Evolutionary conservation across 1,139 yeast species (phyloP), one percentile per base, ranked within the genome.

Genomic region (Schizosaccharomyces versatilis): DNA sequence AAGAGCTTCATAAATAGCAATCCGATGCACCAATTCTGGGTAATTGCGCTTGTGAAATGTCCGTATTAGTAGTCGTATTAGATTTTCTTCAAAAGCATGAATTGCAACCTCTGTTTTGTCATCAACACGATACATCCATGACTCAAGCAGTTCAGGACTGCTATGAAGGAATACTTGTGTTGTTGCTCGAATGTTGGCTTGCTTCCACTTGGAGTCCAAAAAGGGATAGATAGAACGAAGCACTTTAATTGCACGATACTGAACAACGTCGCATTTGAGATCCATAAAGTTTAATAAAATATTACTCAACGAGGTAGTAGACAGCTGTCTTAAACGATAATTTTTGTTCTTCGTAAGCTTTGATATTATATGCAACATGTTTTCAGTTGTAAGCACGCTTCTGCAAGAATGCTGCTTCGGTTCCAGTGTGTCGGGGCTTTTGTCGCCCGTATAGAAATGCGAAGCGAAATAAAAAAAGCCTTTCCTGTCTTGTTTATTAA

Each of bases 181-280:
- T 7, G 93, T 84, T 56, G 90, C 70, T 61, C 86, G 95, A 97
- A 93, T 90, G 65, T 90, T 93, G 60, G 79, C 76, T 12, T 86
- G 77, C 62, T 86, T 81, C 99, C 99, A 90, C 66, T 88, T 86
- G 58, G 94, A 78, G 17, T 96, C 96, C 61, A 84, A 88, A 66
- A 81, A 85, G 0, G 97, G 96, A 0, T 88, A 80, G 54, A 86
- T 73, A 59, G 84, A 81, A 65, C 84, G 86, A 58, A 88, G 71
- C 1, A 80, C 74, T 62, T 79, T 81, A 60, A 88, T 70, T 2
- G 84, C 79, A 1, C 94, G 86, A 51, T 70, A 71, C 67, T 83
- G 80, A 38, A 86, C 67, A n/a, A 74, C 73, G 14, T 70, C 65
- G 62, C 83, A 85, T 61, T 80, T 79, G 51, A 82, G 64, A 5